Evolutionary conservation across 2,329 filamentous ascomycete species (phyloP).

Genomic region (Aureobasidium subglaciale): DNA sequence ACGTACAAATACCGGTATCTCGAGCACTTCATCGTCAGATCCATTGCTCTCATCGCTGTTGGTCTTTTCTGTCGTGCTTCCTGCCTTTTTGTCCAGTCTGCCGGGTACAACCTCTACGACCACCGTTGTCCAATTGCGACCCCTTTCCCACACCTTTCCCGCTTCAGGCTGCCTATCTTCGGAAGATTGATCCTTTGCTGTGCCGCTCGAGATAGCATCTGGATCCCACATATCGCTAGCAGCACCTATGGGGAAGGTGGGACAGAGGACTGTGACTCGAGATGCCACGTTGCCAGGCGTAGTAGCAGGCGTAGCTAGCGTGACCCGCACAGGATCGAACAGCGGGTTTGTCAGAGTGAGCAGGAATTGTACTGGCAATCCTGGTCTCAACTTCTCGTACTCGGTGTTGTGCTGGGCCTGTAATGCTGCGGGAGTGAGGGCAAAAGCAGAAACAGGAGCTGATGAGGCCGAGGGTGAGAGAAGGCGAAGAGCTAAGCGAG

Average conservation of each 20-base stretch:
- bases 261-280: slow-evolving; percentile 85
- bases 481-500: slow-evolving; percentile 66
- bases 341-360: slow-evolving; percentile 90
- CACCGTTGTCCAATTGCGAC: slow-evolving; percentile 90
- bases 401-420: slow-evolving; percentile 23
- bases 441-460: slow-evolving; percentile 49
- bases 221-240: slow-evolving; percentile 87
- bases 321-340: slow-evolving; percentile 83
- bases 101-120: slow-evolving; percentile 79
- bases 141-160: slow-evolving; percentile 93
- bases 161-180: slow-evolving; percentile 64
- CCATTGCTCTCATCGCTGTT: slow-evolving; percentile 29
- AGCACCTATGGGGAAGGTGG: slow-evolving; percentile 86
- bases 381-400: slow-evolving; percentile 30
- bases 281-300: slow-evolving; percentile 71
- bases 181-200: slow-evolving; percentile 20
- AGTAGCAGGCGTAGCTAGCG: slow-evolving; percentile 71
- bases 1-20: slow-evolving; percentile 90
- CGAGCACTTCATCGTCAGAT: slow-evolving; percentile 60
- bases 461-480: slow-evolving; percentile 41
- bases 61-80: slow-evolving; percentile 18
- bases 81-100: slow-evolving; percentile 21
- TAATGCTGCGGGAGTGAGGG: slow-evolving; percentile 28
- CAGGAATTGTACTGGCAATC: slow-evolving; percentile 64
- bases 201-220: slow-evolving; percentile 31